Base-by-base conservation (phyloP, 768 basidiomycete genomes). In the Pilatotrama ljubarskyi region DNA sequence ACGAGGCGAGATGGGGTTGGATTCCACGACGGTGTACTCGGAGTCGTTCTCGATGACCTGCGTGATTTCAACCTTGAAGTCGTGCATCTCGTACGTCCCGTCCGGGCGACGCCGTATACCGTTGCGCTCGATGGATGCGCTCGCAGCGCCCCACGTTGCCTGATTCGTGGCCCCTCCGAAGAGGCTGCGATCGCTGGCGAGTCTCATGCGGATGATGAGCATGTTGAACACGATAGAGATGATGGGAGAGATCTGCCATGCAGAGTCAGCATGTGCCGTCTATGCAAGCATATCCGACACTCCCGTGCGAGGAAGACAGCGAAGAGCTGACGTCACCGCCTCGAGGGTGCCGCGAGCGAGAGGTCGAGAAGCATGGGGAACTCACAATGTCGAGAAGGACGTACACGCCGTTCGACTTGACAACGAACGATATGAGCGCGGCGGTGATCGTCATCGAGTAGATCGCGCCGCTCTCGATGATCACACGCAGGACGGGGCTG, bases 141-240 rank as follows among this genome's bases (percentile, higher is more conserved):
- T 22, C 24, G 58, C 41, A 22, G 47, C 56, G 15, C 25, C 49
- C 51, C 51, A 53, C 36, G 54, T 51, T 18, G 40, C 26, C 25
- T 43, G 60, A 22, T 49, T 25, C 4, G 50, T 54, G 25, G n/a
- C 14, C 1, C 38, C 22, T 24, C 50, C 52, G 35, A 47, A 48
- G 35, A 66, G 22, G n/a, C 15, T 24, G 29, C 50, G 53, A 25
- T 56, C 58, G 10, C 26, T 46, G 24, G 55, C 46, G 26, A 58
- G 49, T n/a, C 72, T 75, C 38, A 77, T 67, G 32, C 76, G 78
- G 22, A 78, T 70, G 36, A 77, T 76, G 44, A 78, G 73, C 75
- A 78, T 74, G 63, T 76, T 76, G 66, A 77, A 78, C 4, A 74
- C 72, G 67, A 79, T 78, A 5, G 72, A 74, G 52, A 77, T 77